Evolutionary conservation across 768 basidiomycete species (phyloP), one percentile per base, ranked within the genome.

Genomic region (Chalciporus piperatus): DNA sequence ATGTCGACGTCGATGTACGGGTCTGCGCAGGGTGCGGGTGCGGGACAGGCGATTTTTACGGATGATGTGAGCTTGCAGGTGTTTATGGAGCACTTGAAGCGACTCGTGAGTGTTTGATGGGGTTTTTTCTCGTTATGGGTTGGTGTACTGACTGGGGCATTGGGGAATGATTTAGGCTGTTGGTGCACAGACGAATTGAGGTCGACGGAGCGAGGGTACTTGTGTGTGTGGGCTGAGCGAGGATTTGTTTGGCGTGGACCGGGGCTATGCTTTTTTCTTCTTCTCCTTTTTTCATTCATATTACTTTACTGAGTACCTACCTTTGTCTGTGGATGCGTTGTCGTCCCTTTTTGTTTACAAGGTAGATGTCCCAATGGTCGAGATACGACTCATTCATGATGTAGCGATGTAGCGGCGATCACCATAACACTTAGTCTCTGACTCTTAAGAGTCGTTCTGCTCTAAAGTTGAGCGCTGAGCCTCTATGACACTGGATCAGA

Each of bases 51-150:
- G 14, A 98, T 99, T 70, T 97, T 98, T 70, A 99, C 97, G 49
- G 97, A 98, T 66, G 96, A 99, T 70, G 96, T 98, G 56, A 97
- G 92, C 67, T 80, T 98, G 72, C 92, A 95, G 70, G 89, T 95
- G 50, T 96, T 97, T 76, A 95, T 94, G 94, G 95, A 97, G 64
- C 91, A 95, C 74, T 74, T 98, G 71, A 97, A 96, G 70, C 85
- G 93, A 63, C 72, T 98, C 75, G 94, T 87, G 60, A 64, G 85
- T 74, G 45, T 8, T 25, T 48, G 14, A 3, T 32, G 32, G 11
- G 32, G 11, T 33, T 25, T 17, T 40, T 30, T 27, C 19, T 20
- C 37, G 44, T 17, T 1, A 17, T 42, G 14, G 8, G 4, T 12
- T 22, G 28, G 28, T n/a, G 42, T 35, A 7, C 32, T 49, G 40